Percentiles rank a stretch among this genome's conserved stretches.
phyloP scores from a whole-genome alignment of 257 asterid species.

The Nicotiana knightiana region DNA sequence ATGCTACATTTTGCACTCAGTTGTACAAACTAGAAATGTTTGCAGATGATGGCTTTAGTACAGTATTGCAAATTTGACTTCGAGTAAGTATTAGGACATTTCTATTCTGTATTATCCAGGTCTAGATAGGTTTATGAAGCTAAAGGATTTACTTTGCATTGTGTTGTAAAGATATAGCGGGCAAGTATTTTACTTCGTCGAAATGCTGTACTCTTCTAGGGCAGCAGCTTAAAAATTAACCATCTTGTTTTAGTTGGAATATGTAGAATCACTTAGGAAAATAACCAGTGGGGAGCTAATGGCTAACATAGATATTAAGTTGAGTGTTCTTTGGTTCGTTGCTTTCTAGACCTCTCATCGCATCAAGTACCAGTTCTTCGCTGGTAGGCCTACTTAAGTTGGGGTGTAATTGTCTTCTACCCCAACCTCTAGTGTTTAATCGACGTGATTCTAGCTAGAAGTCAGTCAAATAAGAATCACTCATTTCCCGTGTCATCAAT shows the following conservation, averaged over 20 bases:
- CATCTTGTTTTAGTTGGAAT: constrained; percentile 5
- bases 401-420: background rate
- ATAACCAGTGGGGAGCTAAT: background rate
- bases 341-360: background rate
- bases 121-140: background rate
- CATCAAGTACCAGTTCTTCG: background rate
- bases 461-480: background rate
- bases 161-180: background rate
- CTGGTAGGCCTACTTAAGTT: background rate
- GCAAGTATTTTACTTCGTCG: background rate
- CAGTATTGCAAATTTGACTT: constrained; percentile 1
- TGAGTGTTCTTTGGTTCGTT: background rate
- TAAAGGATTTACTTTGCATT: background rate
- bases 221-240: background rate
- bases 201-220: background rate
- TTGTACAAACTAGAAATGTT: background rate
- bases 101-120: background rate
- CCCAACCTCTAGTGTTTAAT: background rate
- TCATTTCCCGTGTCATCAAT: background rate
- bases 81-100: background rate
- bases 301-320: background rate
- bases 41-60: background rate
- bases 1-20: background rate
- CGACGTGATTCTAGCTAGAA: background rate
- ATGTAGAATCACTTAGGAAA: background rate